phyloP scores from a whole-genome alignment of 306 rosid genomes.

The Corylus heterophylla region DNA sequence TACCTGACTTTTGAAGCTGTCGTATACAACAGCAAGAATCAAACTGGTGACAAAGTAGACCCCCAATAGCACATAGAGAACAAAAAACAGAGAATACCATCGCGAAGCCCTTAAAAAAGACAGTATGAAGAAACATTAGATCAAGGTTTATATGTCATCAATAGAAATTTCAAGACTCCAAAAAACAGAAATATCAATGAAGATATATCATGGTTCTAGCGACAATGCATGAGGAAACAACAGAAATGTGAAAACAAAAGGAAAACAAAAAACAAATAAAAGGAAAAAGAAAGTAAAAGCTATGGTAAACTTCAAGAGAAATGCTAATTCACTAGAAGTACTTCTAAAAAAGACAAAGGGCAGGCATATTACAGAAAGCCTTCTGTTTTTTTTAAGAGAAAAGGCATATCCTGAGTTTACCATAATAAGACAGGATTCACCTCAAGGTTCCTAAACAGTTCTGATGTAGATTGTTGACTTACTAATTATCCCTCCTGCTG shows the following conservation, averaged over 20 bases:
- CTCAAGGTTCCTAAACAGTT: background rate
- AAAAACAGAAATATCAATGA: background rate
- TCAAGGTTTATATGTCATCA: constrained; percentile 7
- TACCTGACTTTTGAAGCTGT: constrained; percentile 95
- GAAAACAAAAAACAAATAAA: too few species aligned
- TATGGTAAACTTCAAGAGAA: background rate
- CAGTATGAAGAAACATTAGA: constrained; percentile 26
- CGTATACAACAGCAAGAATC: constrained; percentile 95
- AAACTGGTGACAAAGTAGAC: constrained; percentile 94
- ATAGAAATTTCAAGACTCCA: background rate
- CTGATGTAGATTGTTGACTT: background rate
- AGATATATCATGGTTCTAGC: background rate
- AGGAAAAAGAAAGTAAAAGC: background rate
- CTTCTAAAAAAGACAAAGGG: background rate
- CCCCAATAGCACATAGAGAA: constrained; percentile 87
- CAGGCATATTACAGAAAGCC: background rate
- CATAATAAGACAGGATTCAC: background rate
- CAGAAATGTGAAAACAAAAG: background rate
- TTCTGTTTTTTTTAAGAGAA: background rate
- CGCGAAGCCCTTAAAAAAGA: constrained; percentile 78
- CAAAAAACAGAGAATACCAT: constrained; percentile 76
- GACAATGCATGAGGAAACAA: background rate
- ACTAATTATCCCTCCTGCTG: background rate
- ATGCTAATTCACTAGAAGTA: background rate
- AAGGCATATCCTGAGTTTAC: background rate